phyloP scores from a whole-genome alignment of 192 early-diverging fungal genomes.

The Coemansia sp. region DNA sequence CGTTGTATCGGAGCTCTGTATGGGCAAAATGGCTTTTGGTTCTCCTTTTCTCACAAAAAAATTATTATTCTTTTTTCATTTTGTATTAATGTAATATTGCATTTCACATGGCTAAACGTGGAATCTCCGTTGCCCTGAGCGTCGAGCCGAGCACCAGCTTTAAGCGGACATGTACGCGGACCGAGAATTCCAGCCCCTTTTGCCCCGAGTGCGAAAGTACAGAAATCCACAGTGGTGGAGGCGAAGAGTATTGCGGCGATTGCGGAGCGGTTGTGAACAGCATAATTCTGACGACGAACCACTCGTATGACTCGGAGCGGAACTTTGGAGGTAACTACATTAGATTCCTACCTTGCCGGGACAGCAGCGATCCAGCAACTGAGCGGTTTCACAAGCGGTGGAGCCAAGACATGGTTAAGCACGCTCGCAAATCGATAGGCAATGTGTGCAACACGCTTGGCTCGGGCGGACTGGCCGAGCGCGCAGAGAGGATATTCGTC shows the following conservation, averaged over 20 bases:
- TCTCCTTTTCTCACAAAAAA: not conserved
- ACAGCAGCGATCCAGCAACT: not conserved
- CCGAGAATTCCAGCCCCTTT: not conserved
- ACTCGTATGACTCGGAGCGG: conserved; percentile 13
- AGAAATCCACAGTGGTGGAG: not conserved
- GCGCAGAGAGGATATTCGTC: conserved; percentile 22
- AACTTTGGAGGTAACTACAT: conserved; percentile 6
- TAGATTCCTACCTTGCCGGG: not conserved
- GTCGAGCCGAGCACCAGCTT: not conserved
- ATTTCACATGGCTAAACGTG: not conserved
- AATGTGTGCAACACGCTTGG: conserved; percentile 3
- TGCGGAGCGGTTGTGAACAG: conserved; percentile 31
- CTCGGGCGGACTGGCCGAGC: not conserved
- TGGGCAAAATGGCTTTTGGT: not conserved
- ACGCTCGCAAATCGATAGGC: not conserved
- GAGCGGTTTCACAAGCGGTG: conserved; percentile 18
- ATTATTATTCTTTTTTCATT: no score
- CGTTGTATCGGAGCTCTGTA: no score
- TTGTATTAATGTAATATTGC: no score
- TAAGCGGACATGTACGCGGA: not conserved
- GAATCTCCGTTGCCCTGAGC: conserved; percentile 4
- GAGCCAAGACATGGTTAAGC: conserved; percentile 16
- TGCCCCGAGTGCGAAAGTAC: conserved; percentile 5
- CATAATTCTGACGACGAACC: conserved; percentile 10
- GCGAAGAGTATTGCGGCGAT: conserved; percentile 36